Percentiles rank a stretch among this genome's conserved stretches.
These are phyloP conservation scores for Puccinia hordei DNA, from an alignment of 1,284 basidiomycete genomes.

Conservation along the genomic window DNA sequence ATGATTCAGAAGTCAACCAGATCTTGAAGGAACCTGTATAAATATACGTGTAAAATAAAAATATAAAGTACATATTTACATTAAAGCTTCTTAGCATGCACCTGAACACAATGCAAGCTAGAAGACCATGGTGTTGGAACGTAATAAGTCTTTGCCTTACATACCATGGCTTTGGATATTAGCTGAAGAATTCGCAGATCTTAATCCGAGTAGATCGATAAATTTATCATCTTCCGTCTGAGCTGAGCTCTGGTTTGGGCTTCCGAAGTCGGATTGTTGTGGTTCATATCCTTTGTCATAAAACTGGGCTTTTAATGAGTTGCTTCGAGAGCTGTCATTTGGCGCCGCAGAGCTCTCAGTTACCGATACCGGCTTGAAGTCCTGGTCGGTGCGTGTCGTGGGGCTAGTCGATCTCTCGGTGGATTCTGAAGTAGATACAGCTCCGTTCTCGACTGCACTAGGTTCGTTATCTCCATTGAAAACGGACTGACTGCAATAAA, in stretches of 20 bases:
- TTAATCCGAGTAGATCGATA: neutral
- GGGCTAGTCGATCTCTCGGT: neutral
- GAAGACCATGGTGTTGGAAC: neutral
- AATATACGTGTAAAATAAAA: neutral
- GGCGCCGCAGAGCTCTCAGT: neutral
- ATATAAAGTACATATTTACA: too few relatives aligned
- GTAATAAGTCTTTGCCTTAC: neutral
- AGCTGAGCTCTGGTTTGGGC: neutral
- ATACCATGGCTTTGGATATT: neutral
- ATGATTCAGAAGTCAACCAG: neutral
- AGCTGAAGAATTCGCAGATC: neutral
- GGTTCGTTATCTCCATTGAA: neutral
- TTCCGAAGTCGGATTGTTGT: conserved; percentile 1
- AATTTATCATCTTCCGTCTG: neutral
- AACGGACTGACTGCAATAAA: neutral
- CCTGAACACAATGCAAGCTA: neutral
- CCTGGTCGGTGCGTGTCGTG: neutral
- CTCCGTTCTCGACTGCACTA: neutral
- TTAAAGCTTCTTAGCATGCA: neutral
- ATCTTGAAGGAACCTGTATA: neutral
- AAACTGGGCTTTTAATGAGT: neutral
- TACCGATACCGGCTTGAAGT: neutral
- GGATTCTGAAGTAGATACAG: neutral
- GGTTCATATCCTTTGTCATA: neutral
- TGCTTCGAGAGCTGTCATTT: neutral